Percentiles rank a stretch among this genome's conserved stretches.
Conservation (phyloP, 352 stramenopile genomes). For the Phytophthora citrophthora region DNA sequence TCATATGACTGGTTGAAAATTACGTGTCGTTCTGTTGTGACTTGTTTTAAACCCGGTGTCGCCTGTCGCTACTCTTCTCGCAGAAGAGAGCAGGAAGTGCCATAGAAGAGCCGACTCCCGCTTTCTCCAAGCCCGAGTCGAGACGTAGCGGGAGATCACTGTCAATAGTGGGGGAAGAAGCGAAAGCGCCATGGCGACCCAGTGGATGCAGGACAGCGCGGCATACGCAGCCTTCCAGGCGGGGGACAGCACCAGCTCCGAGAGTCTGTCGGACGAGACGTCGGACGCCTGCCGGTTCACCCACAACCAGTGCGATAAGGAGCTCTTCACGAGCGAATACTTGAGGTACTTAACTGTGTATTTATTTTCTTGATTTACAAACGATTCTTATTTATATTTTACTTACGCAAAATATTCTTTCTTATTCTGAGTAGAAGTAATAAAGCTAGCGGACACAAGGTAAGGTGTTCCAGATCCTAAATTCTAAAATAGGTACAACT, state of each 20-base stretch:
- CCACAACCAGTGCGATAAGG: conserved; percentile 77
- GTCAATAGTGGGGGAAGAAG: neutral
- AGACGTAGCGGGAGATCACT: too few species aligned
- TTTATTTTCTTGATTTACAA: conserved; percentile 1
- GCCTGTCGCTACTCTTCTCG: conserved; percentile 15
- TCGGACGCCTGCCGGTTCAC: conserved; percentile 48
- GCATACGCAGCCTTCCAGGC: conserved; percentile 10
- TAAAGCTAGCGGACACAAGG: conserved; percentile 85
- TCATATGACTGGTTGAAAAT: conserved; percentile 12
- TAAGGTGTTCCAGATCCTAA: conserved; percentile 14
- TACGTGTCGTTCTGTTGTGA: conserved; percentile 9
- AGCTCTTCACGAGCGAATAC: conserved; percentile 80
- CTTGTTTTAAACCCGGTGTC: conserved; percentile 3
- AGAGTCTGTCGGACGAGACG: conserved; percentile 21
- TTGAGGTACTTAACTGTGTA: conserved; percentile 42
- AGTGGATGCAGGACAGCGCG: conserved; percentile 27
- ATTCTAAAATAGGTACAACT: neutral
- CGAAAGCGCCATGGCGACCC: conserved; percentile 20
- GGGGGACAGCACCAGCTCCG: conserved; percentile 10
- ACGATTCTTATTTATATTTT: neutral
- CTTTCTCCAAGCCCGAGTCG: conserved; percentile 10
- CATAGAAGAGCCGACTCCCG: conserved; percentile 26
- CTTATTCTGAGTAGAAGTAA: conserved; percentile 61
- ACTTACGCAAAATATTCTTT: too few species aligned
- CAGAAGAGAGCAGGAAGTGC: conserved; percentile 33